Conservation (phyloP, 1,139 yeast species). For the Yamadazyma membranifaciens region DNA sequence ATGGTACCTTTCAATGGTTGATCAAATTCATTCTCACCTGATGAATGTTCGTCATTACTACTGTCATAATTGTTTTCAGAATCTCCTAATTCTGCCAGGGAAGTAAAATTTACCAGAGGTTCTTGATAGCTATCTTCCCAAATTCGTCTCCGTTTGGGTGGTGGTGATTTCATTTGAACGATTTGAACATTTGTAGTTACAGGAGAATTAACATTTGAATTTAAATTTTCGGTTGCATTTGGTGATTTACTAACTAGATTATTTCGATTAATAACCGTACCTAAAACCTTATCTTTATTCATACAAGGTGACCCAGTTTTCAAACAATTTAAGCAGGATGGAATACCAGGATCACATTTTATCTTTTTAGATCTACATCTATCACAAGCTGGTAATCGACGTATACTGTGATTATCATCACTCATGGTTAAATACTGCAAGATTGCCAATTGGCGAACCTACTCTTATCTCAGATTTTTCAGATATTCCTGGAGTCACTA, state of each 20-base stretch:
- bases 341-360: constrained; percentile 41
- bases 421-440: not conserved
- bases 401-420: not conserved
- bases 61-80: not conserved
- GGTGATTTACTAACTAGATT: constrained; percentile 4
- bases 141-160: no score
- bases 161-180: no score
- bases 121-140: no score
- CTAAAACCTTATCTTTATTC: constrained; percentile 12
- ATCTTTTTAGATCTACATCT: constrained; percentile 42
- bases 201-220: not conserved
- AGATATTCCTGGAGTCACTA: no score
- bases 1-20: not conserved
- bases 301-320: constrained; percentile 38
- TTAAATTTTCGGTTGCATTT: not conserved
- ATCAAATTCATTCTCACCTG: not conserved
- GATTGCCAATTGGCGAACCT: no score
- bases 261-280: constrained; percentile 7
- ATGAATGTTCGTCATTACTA: not conserved
- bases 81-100: no score
- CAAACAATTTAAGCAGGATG: constrained; percentile 41
- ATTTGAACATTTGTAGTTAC: no score
- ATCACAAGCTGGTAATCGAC: constrained; percentile 25
- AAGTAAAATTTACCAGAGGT: no score
- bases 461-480: no score